phyloP scores from a whole-genome alignment of 176 grass and related monocot species.

The Phyllostachys edulis region DNA sequence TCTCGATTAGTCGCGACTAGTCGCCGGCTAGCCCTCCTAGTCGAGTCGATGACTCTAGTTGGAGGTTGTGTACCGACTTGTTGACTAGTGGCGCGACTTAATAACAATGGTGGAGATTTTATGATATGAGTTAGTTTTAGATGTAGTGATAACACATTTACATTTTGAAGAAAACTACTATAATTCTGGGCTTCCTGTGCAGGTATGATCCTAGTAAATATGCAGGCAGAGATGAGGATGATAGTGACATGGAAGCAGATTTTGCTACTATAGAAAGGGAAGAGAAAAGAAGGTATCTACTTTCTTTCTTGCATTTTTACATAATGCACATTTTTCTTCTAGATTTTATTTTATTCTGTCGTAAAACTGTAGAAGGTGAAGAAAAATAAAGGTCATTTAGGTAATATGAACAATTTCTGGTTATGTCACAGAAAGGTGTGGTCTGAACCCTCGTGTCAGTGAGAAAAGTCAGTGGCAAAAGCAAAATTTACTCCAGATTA shows the following conservation, averaged over 20 bases:
- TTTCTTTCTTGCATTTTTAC: background rate
- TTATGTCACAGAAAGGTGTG: background rate
- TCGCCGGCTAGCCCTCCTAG: no score
- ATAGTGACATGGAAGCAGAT: constrained; percentile 98
- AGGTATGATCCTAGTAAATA: constrained; percentile 94
- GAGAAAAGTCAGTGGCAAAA: background rate
- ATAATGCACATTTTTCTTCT: background rate
- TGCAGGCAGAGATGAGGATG: constrained; percentile 79
- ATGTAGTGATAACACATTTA: background rate
- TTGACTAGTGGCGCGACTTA: no score
- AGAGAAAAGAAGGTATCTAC: constrained; percentile 70
- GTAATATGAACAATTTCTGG: background rate
- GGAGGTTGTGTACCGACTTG: no score
- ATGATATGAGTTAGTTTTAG: background rate
- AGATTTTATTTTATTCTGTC: background rate
- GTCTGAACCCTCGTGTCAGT: background rate
- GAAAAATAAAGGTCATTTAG: background rate
- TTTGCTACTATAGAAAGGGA: constrained; percentile 92
- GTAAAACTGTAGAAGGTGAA: background rate
- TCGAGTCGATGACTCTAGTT: no score
- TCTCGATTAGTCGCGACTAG: no score
- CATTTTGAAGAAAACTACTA: background rate
- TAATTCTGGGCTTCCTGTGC: constrained; percentile 28
- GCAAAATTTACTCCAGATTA: background rate
- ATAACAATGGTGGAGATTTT: no score